Base-by-base conservation (phyloP, 257 asterid species). In the Petunia secreta region DNA sequence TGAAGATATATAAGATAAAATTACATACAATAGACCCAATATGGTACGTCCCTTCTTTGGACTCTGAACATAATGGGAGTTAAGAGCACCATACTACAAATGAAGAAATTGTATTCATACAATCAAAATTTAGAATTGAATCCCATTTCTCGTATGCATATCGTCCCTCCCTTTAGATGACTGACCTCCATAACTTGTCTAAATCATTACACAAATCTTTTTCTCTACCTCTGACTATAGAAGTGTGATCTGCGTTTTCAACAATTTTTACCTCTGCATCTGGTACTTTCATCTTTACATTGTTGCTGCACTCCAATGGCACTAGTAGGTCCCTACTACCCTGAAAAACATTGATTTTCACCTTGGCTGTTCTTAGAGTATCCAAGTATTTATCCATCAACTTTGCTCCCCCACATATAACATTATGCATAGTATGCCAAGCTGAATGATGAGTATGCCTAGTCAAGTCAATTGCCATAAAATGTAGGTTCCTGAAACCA, bases 371-470 rank as follows among this genome's bases (percentile, higher is more conserved):
- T 57, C 67, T 84, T 85, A 93, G 63, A 13, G 75, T 54, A 40
- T 83, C 92, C 91, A 92, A 85, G 85, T 92, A 89, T 82, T 71
- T 75, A 77, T 94, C 98, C 85, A 84, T 78, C 50, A 89, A 80
- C 66, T 83, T 92, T 8, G 91, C 90, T n/a, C 97, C 97, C 0
- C 97, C 94, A 50, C 97, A 90, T 8, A 92, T 75, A 9, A 94
- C 94, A 66, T 92, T 92, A 41, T 94, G 98, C 97, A 92, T 91
- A 9, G 93, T 84, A 64, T 94, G 97, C 98, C 98, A 92, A 0
- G 97, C 97, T 3, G 98, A 92, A 76, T 90, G 94, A 83, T 94
- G 98, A 16, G 98, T 94, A 75, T 92, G 98, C 58, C 93, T 85
- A 1, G 91, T 89, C 81, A 86, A 60, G 79, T 94, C 95, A 7